A percentile compares a stretch with the other conserved stretches of the same genome.
Evolutionary conservation across 306 rosid species (phyloP).

Genomic region (Sicyos baderoa): DNA sequence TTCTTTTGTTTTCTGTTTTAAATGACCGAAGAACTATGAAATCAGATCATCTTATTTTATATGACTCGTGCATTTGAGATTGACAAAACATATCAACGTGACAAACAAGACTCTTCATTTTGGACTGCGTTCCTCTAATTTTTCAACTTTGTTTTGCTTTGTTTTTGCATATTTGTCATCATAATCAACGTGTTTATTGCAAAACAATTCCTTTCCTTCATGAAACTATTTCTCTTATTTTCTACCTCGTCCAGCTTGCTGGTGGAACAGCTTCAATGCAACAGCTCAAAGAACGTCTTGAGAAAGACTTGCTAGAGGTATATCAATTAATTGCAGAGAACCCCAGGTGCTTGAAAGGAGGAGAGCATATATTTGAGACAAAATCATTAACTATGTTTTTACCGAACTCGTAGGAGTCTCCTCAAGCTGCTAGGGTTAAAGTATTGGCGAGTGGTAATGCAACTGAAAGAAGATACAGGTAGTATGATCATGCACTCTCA

Average conservation of each 20-base stretch:
- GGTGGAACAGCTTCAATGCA: slow-evolving; percentile 99
- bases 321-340: neutral
- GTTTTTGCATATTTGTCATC: neutral
- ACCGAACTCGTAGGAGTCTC: slow-evolving; percentile 64
- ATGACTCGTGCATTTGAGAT: neutral
- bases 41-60: neutral
- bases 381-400: neutral
- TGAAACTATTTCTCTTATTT: neutral
- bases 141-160: neutral
- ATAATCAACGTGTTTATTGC: slow-evolving; percentile 9
- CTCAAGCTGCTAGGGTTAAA: slow-evolving; percentile 97
- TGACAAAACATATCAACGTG: neutral
- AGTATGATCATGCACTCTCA: slow-evolving; percentile 11
- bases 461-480: slow-evolving; percentile 97
- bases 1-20: neutral
- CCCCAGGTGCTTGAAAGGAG: neutral
- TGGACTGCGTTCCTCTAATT: neutral
- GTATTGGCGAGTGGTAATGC: slow-evolving; percentile 97
- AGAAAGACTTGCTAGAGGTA: slow-evolving; percentile 96
- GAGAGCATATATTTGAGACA: neutral
- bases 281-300: slow-evolving; percentile 90
- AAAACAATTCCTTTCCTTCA: neutral
- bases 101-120: neutral
- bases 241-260: slow-evolving; percentile 54
- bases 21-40: neutral